Percentiles rank a stretch among this genome's conserved stretches.
phyloP scores from a whole-genome alignment of 306 rosid species.

The Gastrolobium villosum region DNA sequence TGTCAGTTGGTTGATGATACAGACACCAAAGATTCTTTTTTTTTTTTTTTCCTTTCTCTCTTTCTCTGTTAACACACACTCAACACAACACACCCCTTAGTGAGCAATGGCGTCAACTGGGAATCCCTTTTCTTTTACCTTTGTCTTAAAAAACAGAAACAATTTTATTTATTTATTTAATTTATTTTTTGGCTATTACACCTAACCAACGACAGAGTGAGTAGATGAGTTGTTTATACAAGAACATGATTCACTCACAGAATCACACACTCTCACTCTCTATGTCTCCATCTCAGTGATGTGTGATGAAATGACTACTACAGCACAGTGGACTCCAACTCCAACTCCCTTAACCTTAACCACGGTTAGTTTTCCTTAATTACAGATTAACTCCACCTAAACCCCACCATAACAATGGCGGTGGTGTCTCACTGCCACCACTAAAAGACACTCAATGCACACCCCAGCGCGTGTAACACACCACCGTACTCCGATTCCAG shows the following conservation, averaged over 20 bases:
- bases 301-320: constrained; percentile 49
- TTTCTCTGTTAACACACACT: background rate
- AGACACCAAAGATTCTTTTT: constrained; percentile 50
- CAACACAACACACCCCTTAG: constrained; percentile 18
- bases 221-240: constrained; percentile 49
- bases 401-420: background rate
- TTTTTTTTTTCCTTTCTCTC: background rate
- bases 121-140: constrained; percentile 42
- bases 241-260: constrained; percentile 64
- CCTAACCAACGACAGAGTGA: constrained; percentile 50
- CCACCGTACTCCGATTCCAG: constrained; percentile 11
- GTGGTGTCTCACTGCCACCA: constrained; percentile 4
- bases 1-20: constrained; percentile 34
- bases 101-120: constrained; percentile 44
- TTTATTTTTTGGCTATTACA: constrained; percentile 17
- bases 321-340: constrained; percentile 46
- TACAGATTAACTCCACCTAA: constrained; percentile 3
- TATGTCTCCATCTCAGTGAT: constrained; percentile 35
- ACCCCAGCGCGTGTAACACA: constrained; percentile 33
- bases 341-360: constrained; percentile 39
- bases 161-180: background rate
- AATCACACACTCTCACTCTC: constrained; percentile 5
- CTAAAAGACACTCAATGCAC: background rate
- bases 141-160: constrained; percentile 41
- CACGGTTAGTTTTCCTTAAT: constrained; percentile 43